Evolutionary conservation across 768 basidiomycete species (phyloP).

Genomic region (Auricularia cornea): DNA sequence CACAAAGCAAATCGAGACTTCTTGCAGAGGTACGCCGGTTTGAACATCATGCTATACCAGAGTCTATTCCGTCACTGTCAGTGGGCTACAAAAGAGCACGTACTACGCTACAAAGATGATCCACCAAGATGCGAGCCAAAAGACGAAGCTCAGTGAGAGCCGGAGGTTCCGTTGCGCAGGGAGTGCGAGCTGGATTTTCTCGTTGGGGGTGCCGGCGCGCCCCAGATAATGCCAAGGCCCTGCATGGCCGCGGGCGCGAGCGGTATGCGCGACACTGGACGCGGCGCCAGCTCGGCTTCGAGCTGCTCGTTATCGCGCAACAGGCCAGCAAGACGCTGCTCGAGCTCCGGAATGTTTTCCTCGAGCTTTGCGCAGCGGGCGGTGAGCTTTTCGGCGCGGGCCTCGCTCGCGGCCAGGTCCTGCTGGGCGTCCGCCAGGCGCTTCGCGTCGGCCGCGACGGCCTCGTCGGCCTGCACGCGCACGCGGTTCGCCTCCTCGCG

Average conservation of each 20-base stretch:
- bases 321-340: conserved; percentile 53
- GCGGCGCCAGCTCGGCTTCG: conserved; percentile 11
- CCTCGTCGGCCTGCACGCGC: conserved; percentile 29
- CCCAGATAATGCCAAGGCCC: no score
- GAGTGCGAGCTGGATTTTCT: no score
- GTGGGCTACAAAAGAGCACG: no score
- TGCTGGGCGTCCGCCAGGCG: conserved; percentile 44
- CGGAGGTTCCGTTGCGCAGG: no score
- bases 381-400: conserved; percentile 59
- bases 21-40: no score
- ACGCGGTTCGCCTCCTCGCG: conserved; percentile 11
- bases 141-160: no score
- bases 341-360: conserved; percentile 53
- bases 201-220: no score
- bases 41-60: no score
- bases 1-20: no score
- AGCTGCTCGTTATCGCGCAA: conserved; percentile 50
- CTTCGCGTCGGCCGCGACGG: conserved; percentile 44
- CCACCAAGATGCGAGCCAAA: no score
- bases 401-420: conserved; percentile 48
- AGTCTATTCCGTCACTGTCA: no score
- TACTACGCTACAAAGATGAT: no score
- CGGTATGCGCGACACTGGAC: not conserved
- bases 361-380: conserved; percentile 59
- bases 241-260: not conserved